Conservation (phyloP, 768 basidiomycete species). For the Tricholoma flavovirens region DNA sequence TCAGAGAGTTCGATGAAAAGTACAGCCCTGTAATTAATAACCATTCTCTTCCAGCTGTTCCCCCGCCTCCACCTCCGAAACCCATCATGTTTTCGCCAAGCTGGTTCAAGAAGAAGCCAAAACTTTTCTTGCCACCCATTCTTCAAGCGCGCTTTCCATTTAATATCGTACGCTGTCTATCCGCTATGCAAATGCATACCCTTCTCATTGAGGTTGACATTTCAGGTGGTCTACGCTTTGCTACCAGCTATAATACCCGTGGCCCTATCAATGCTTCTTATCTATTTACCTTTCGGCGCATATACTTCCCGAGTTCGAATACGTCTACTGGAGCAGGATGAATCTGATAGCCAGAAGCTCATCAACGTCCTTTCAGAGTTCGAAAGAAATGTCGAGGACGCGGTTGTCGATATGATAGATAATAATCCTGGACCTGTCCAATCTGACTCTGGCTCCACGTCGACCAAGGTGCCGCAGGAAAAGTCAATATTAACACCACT, state of each 20-base stretch:
- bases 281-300: conserved; percentile 54
- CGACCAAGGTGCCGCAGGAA: conserved; percentile 12
- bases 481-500: conserved; percentile 47
- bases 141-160: conserved; percentile 59
- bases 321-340: conserved; percentile 53
- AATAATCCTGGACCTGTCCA: conserved; percentile 28
- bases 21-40: conserved; percentile 54
- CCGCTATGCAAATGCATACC: not conserved
- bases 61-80: conserved; percentile 34
- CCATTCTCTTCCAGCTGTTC: conserved; percentile 39
- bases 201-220: conserved; percentile 1
- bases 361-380: conserved; percentile 50
- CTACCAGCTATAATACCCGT: conserved; percentile 65
- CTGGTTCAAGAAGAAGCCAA: conserved; percentile 41
- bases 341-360: conserved; percentile 43
- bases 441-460: conserved; percentile 8
- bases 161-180: conserved; percentile 51
- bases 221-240: conserved; percentile 45
- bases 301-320: conserved; percentile 62
- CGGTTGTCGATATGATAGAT: conserved; percentile 56
- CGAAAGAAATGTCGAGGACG: conserved; percentile 56
- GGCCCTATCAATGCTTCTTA: conserved; percentile 44
- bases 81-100: conserved; percentile 33
- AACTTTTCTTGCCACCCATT: conserved; percentile 50
- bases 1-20: conserved; percentile 50